These are phyloP conservation scores for Mycena latifolia DNA, from an alignment of 768 basidiomycete genomes.

Conservation along the genomic window DNA sequence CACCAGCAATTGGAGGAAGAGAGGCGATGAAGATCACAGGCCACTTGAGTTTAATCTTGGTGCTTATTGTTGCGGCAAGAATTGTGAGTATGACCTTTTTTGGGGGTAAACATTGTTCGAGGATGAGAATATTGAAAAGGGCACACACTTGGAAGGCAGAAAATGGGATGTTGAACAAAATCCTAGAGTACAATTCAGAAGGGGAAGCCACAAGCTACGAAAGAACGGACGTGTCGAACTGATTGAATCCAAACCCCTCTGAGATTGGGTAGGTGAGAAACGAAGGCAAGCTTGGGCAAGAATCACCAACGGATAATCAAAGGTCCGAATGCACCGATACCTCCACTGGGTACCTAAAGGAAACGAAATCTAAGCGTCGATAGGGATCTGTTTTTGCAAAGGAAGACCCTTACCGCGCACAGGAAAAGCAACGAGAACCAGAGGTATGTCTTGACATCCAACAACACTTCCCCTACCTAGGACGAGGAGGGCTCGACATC, in stretches of 20 bases:
- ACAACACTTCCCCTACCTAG: conserved; percentile 42
- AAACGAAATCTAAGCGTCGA: too few species aligned
- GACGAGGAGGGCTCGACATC: neutral
- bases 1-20: conserved; percentile 55
- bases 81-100: conserved; percentile 46
- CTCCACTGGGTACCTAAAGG: conserved; percentile 50
- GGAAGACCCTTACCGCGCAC: conserved; percentile 47
- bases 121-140: too few species aligned
- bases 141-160: conserved; percentile 50
- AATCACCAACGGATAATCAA: conserved; percentile 51
- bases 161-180: conserved; percentile 65
- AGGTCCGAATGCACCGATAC: conserved; percentile 58
- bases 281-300: neutral
- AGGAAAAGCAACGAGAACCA: conserved; percentile 58
- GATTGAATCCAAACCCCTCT: conserved; percentile 57
- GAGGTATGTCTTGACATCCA: conserved; percentile 57
- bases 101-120: too few species aligned
- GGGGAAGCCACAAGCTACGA: neutral
- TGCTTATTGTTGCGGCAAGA: conserved; percentile 49
- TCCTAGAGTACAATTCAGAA: conserved; percentile 28
- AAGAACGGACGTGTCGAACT: conserved; percentile 45
- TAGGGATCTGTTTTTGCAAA: too few species aligned
- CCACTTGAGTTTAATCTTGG: conserved; percentile 53
- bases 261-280: neutral
- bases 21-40: conserved; percentile 51